Conservation (phyloP, 345 rosid species). For the Camelina laxa region DNA sequence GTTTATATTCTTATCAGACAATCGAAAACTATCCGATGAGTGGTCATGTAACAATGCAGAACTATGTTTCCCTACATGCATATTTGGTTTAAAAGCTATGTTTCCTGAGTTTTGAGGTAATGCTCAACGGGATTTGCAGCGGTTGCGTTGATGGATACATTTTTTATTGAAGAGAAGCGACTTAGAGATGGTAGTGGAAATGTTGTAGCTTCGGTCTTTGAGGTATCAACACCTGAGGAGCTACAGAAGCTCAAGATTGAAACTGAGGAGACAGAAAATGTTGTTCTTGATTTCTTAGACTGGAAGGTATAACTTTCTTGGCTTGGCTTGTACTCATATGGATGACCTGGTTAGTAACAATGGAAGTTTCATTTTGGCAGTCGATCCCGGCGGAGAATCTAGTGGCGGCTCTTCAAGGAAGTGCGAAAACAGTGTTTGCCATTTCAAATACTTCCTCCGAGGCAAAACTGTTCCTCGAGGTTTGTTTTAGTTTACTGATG, state of each 20-base stretch:
- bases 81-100: constrained; percentile 14
- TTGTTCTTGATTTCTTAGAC: constrained; percentile 67
- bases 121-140: constrained; percentile 47
- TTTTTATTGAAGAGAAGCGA: constrained; percentile 57
- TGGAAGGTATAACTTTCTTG: constrained; percentile 68
- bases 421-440: constrained; percentile 72
- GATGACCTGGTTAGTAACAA: constrained; percentile 3
- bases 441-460: constrained; percentile 64
- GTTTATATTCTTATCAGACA: constrained; percentile 58
- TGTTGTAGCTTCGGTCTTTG: constrained; percentile 57
- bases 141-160: constrained; percentile 63
- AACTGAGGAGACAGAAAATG: constrained; percentile 47
- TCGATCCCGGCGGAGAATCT: constrained; percentile 88
- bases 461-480: constrained; percentile 82
- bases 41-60: constrained; percentile 70
- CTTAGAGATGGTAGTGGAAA: constrained; percentile 52
- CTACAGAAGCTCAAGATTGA: constrained; percentile 61
- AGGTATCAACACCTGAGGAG: constrained; percentile 67
- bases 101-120: not conserved
- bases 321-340: not conserved
- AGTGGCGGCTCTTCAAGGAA: constrained; percentile 82
- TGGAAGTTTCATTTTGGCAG: constrained; percentile 43
- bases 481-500: constrained; percentile 33
- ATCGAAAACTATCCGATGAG: constrained; percentile 58
- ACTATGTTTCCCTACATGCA: not conserved